A percentile compares a stretch with the other conserved stretches of the same genome.
These are phyloP conservation scores for Jatropha curcas DNA, from an alignment of 345 rosid species.

Conservation along the genomic window DNA sequence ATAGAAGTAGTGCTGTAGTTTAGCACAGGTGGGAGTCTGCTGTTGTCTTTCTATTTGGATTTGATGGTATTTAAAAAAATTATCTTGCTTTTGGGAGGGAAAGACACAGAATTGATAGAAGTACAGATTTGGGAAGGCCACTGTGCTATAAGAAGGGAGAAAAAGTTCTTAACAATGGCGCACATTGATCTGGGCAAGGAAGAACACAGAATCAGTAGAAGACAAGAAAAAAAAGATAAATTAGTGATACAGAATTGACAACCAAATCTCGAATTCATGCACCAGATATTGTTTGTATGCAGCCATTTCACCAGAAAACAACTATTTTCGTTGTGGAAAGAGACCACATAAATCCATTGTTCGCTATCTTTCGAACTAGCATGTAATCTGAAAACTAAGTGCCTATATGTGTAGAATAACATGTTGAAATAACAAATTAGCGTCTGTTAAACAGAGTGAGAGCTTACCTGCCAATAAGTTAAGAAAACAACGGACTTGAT, in stretches of 20 bases:
- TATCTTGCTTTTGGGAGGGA: neutral
- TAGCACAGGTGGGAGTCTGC: neutral
- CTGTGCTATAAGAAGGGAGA: neutral
- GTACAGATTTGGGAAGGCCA: neutral
- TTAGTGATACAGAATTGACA: neutral
- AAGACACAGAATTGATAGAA: neutral
- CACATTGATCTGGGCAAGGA: neutral
- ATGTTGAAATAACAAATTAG: neutral
- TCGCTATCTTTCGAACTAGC: neutral
- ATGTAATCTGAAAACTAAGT: neutral
- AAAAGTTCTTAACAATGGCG: neutral
- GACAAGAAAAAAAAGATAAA: neutral
- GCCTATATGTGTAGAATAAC: neutral
- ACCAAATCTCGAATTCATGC: neutral
- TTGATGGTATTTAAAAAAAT: no score
- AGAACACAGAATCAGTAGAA: neutral
- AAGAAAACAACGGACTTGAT: slow-evolving; percentile 96
- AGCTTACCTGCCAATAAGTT: slow-evolving; percentile 94
- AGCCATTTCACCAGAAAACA: neutral
- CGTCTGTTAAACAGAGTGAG: neutral
- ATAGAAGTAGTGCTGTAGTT: no score
- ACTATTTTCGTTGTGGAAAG: neutral
- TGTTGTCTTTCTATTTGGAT: neutral
- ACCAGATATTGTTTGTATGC: neutral
- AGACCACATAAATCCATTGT: neutral